A percentile compares a stretch with the other conserved stretches of the same genome.
These are phyloP conservation scores for Periconia sp. DNA, from an alignment of 2,329 filamentous ascomycete species.

Conservation along the genomic window DNA sequence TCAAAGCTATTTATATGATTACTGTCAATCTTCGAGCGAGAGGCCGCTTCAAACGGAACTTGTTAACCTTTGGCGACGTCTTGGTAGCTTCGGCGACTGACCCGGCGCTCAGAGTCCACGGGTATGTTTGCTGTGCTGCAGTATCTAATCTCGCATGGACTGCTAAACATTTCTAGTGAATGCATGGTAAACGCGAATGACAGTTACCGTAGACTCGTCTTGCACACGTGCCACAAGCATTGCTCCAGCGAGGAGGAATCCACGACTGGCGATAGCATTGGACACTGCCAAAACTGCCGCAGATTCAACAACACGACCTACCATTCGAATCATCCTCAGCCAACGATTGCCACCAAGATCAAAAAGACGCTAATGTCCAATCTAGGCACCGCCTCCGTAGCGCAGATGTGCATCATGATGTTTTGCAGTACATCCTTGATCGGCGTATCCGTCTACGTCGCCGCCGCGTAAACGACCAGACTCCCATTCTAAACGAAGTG, in stretches of 20 bases:
- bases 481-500: no score
- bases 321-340: no score
- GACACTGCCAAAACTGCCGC: conserved; percentile 32
- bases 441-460: conserved; percentile 25
- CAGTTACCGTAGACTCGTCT: conserved; percentile 19
- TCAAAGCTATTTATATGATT: conserved; percentile 35
- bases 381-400: conserved; percentile 31
- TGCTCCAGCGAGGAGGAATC: conserved; percentile 23
- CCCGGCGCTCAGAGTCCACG: conserved; percentile 27
- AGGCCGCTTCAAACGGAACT: conserved; percentile 28
- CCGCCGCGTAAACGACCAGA: no score
- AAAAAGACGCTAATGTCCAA: conserved; percentile 33
- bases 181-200: conserved; percentile 36
- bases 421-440: conserved; percentile 25
- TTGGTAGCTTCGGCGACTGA: conserved; percentile 31
- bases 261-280: conserved; percentile 30
- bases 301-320: conserved; percentile 18
- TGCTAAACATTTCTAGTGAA: no score
- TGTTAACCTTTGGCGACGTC: conserved; percentile 34
- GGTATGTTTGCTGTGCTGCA: no score
- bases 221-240: conserved; percentile 35
- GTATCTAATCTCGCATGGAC: no score
- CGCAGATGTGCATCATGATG: conserved; percentile 29
- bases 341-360: conserved; percentile 33
- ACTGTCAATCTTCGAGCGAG: conserved; percentile 23